Conservation (phyloP, 1,139 yeast genomes). For the Nakaseomyces delphensis region DNA sequence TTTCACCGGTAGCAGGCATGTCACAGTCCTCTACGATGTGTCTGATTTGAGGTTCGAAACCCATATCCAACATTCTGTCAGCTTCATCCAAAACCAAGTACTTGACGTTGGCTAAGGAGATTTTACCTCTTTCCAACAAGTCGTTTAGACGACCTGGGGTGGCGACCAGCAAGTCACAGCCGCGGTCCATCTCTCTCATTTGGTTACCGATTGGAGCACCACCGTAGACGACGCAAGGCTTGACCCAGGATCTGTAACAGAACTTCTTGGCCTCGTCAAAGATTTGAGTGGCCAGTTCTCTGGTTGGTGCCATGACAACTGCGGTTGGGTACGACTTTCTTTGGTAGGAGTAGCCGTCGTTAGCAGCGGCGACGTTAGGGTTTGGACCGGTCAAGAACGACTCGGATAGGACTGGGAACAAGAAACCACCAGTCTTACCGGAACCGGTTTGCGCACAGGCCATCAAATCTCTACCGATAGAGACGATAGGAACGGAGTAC, state of each 20-base stretch:
- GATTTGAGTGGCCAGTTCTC: conserved; percentile 96
- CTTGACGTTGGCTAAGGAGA: conserved; percentile 81
- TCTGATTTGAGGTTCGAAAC: conserved; percentile 99
- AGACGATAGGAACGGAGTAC: conserved; percentile 95
- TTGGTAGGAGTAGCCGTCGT: conserved; percentile 41
- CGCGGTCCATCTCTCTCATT: conserved; percentile 81
- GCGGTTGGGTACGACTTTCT: conserved; percentile 91
- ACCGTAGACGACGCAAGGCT: conserved; percentile 94
- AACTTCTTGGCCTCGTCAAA: conserved; percentile 93
- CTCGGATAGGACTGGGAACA: conserved; percentile 94
- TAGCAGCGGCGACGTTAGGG: conserved; percentile 48
- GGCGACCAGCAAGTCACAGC: conserved; percentile 93
- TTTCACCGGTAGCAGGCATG: conserved; percentile 83
- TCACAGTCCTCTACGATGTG: conserved; percentile 96
- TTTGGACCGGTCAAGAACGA: conserved; percentile 87
- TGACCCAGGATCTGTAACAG: conserved; percentile 97
- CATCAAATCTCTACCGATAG: conserved; percentile 94
- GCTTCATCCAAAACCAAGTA: conserved; percentile 97
- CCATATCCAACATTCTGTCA: conserved; percentile 99
- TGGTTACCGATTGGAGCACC: conserved; percentile 92
- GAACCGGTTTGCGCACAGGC: conserved; percentile 99
- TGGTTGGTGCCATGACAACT: conserved; percentile 92
- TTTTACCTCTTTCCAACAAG: conserved; percentile 87
- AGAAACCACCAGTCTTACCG: conserved; percentile 99
- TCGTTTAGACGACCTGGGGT: conserved; percentile 99